Evolutionary conservation across 2,329 filamentous ascomycete genomes (phyloP).

Genomic region (Orbilia quercus): DNA sequence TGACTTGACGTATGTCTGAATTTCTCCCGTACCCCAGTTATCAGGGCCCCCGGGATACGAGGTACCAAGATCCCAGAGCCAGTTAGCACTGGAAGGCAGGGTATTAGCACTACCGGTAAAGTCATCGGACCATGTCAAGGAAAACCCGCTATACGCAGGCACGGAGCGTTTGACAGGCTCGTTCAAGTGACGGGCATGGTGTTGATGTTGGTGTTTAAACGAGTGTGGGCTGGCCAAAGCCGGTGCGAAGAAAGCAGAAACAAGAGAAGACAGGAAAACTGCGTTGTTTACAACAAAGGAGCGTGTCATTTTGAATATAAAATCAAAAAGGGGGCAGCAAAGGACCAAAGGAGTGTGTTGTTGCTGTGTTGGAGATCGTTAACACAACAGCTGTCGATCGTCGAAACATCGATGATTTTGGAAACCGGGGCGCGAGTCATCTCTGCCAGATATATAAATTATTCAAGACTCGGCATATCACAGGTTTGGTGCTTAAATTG

Average conservation of each 20-base stretch:
- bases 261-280: slow-evolving; percentile 22
- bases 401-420: neutral
- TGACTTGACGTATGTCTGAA: slow-evolving; percentile 65
- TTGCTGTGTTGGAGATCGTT: neutral
- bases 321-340: slow-evolving; percentile 17
- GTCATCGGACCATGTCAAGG: slow-evolving; percentile 61
- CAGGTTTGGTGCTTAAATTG: no score
- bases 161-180: slow-evolving; percentile 5
- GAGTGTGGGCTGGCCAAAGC: slow-evolving; percentile 4
- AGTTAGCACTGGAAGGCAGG: slow-evolving; percentile 64
- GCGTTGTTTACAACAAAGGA: slow-evolving; percentile 40
- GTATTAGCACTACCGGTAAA: slow-evolving; percentile 61
- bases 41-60: slow-evolving; percentile 65
- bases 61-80: slow-evolving; percentile 66
- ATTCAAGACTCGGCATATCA: no score
- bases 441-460: no score
- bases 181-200: slow-evolving; percentile 1
- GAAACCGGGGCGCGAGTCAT: neutral
- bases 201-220: slow-evolving; percentile 20
- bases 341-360: slow-evolving; percentile 38
- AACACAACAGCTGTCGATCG: neutral
- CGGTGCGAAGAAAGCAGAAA: slow-evolving; percentile 6
- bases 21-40: slow-evolving; percentile 68
- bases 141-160: slow-evolving; percentile 36
- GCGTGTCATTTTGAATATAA: slow-evolving; percentile 46